Percentiles rank a stretch among this genome's conserved stretches.
These are phyloP conservation scores for Sambucus nigra DNA, from an alignment of 129 eudicot species.

Conservation along the genomic window DNA sequence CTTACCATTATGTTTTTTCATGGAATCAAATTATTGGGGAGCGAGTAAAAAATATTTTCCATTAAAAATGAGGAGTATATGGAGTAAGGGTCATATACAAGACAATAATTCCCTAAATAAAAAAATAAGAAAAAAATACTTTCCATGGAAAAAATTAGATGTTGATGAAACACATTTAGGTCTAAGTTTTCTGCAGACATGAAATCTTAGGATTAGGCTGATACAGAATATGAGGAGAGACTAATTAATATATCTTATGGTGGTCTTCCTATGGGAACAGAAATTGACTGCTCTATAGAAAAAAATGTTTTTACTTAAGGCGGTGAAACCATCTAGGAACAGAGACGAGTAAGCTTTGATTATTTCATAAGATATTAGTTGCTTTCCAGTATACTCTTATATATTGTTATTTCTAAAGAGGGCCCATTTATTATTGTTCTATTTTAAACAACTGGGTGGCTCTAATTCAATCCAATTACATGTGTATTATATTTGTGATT, in stretches of 20 bases:
- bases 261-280: conserved; percentile 51
- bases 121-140: too few species aligned
- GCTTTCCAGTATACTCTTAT: neutral
- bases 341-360: conserved; percentile 33
- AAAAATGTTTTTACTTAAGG: conserved; percentile 32
- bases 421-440: too few species aligned
- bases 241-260: conserved; percentile 31
- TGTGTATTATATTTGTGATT: too few species aligned
- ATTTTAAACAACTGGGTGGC: too few species aligned
- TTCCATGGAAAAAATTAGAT: conserved; percentile 9
- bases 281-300: conserved; percentile 44
- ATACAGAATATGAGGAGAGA: conserved; percentile 30
- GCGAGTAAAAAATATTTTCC: too few species aligned
- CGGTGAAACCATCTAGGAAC: conserved; percentile 22
- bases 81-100: too few species aligned
- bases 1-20: too few species aligned
- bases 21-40: too few species aligned
- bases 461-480: too few species aligned
- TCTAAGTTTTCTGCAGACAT: conserved; percentile 15
- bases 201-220: conserved; percentile 12
- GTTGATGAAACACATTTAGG: conserved; percentile 20
- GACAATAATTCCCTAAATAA: too few species aligned
- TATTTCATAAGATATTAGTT: neutral
- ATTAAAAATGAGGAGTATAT: too few species aligned
- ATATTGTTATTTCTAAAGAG: too few species aligned